These are phyloP conservation scores for Penicillium fuscoglaucum DNA, from an alignment of 2,329 filamentous ascomycete genomes.

Conservation along the genomic window DNA sequence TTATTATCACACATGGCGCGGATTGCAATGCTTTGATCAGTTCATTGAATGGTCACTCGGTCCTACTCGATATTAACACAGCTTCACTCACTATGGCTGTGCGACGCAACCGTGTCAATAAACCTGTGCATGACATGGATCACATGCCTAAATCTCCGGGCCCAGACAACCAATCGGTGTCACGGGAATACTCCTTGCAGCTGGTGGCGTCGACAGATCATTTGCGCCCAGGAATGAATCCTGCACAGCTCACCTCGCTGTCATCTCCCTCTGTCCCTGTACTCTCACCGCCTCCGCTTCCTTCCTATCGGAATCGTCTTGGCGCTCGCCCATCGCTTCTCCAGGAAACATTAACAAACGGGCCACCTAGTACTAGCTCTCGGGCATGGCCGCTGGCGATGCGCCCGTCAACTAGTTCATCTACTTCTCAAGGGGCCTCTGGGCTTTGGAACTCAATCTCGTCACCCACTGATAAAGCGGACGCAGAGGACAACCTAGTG, in stretches of 20 bases:
- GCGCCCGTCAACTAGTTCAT: conserved; percentile 25
- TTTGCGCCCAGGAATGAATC: conserved; percentile 51
- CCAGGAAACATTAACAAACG: conserved; percentile 29
- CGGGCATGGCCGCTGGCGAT: conserved; percentile 26
- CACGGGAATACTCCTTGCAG: conserved; percentile 60
- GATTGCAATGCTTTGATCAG: conserved; percentile 95
- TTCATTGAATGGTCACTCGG: conserved; percentile 85
- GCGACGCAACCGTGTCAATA: conserved; percentile 49
- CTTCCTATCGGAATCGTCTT: conserved; percentile 37
- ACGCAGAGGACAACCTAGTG: conserved; percentile 35
- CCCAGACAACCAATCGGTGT: conserved; percentile 35
- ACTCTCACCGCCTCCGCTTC: conserved; percentile 25
- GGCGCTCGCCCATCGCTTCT: conserved; percentile 30
- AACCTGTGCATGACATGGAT: conserved; percentile 9
- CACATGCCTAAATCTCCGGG: conserved; percentile 7
- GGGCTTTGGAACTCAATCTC: conserved; percentile 40
- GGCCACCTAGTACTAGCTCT: conserved; percentile 20
- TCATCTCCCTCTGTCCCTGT: conserved; percentile 25
- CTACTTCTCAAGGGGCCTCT: conserved; percentile 23
- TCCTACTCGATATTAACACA: conserved; percentile 84
- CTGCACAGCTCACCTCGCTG: conserved; percentile 29
- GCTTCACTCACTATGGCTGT: conserved; percentile 89
- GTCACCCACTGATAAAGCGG: conserved; percentile 22
- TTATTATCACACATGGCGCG: conserved; percentile 90
- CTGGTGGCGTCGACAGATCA: conserved; percentile 63